Evolutionary conservation across 768 basidiomycete genomes (phyloP).

Genomic region (Trametes gibbosa): DNA sequence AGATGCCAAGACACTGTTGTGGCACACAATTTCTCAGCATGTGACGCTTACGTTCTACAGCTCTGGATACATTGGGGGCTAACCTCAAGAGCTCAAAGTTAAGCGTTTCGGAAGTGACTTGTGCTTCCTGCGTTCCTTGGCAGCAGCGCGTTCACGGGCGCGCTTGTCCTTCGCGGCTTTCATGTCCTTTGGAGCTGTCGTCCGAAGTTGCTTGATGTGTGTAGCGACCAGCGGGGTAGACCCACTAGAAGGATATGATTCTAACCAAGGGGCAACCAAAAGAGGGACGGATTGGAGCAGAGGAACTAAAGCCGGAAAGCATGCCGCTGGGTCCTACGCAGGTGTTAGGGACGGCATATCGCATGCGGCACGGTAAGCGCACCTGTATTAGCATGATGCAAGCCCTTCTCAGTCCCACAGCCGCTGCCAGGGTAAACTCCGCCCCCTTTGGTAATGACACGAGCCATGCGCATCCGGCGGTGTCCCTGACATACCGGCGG

Average conservation of each 20-base stretch:
- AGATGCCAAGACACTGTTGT: not conserved
- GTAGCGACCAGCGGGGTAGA: conserved; percentile 53
- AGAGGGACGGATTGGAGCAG: conserved; percentile 51
- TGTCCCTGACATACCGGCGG: not conserved
- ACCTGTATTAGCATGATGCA: conserved; percentile 71
- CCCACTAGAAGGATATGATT: conserved; percentile 30
- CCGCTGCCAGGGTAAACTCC: conserved; percentile 56
- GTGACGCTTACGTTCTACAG: not conserved
- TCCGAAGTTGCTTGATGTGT: conserved; percentile 78
- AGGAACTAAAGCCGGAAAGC: conserved; percentile 25
- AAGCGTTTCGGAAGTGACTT: not conserved
- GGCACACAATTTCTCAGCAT: not conserved
- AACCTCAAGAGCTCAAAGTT: not conserved
- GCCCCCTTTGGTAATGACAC: conserved; percentile 67
- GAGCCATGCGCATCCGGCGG: conserved; percentile 43
- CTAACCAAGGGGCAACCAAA: conserved; percentile 66
- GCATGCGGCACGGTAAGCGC: not conserved
- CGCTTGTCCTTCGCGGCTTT: conserved; percentile 62
- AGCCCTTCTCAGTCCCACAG: conserved; percentile 63
- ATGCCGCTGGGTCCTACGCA: conserved; percentile 41
- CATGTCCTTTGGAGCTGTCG: conserved; percentile 79
- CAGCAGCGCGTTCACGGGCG: conserved; percentile 44
- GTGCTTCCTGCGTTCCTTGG: conserved; percentile 36
- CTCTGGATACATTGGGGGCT: not conserved
- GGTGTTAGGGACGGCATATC: not conserved